phyloP scores from a whole-genome alignment of 352 stramenopile genomes.

The Blastocystis sp. region DNA sequence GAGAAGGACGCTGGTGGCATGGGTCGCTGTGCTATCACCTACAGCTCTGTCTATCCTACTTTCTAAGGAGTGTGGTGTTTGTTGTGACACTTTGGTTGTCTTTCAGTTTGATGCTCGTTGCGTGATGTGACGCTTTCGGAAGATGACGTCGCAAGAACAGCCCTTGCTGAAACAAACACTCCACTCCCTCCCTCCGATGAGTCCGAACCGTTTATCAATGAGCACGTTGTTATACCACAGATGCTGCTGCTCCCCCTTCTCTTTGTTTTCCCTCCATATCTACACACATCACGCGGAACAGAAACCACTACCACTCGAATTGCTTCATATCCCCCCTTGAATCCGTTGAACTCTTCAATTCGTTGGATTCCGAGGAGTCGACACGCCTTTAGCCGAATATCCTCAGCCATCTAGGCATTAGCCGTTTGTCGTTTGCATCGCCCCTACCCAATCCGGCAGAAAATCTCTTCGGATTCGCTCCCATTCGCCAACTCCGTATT shows the following conservation, averaged over 20 bases:
- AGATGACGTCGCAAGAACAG: background rate
- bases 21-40: slow-evolving; percentile 71
- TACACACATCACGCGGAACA: background rate
- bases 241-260: slow-evolving; percentile 10
- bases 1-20: slow-evolving; percentile 72
- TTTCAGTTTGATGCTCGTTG: background rate
- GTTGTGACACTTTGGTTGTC: too few species aligned
- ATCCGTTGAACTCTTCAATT: slow-evolving; percentile 47
- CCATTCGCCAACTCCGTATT: slow-evolving; percentile 65
- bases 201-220: slow-evolving; percentile 66
- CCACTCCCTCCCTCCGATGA: background rate
- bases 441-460: slow-evolving; percentile 52
- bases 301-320: background rate
- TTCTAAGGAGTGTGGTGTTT: too few species aligned
- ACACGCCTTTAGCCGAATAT: slow-evolving; percentile 66
- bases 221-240: slow-evolving; percentile 55
- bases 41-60: slow-evolving; percentile 72
- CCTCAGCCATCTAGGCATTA: slow-evolving; percentile 61
- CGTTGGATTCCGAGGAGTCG: slow-evolving; percentile 51
- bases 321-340: slow-evolving; percentile 37
- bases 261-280: slow-evolving; percentile 46
- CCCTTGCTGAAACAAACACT: background rate
- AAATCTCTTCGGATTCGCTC: slow-evolving; percentile 51
- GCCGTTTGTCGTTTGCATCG: background rate
- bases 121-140: background rate